A percentile compares a stretch with the other conserved stretches of the same genome.
Conservation (phyloP, 345 rosid species). For the Syzygium oleosum region DNA sequence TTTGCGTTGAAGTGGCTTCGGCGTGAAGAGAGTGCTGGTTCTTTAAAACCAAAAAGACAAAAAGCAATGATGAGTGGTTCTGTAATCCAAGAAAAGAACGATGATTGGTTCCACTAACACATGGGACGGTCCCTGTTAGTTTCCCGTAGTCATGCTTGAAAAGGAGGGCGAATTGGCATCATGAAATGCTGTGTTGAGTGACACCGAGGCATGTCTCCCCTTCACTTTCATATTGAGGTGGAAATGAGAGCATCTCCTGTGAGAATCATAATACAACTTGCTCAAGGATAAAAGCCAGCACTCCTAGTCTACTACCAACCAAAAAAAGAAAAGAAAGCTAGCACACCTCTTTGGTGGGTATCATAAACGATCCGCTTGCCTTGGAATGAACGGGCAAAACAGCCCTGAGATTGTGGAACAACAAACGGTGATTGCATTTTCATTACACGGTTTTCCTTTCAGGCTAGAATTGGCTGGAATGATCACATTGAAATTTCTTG, state of each 20-base stretch:
- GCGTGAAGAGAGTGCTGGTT: not conserved
- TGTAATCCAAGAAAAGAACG: not conserved
- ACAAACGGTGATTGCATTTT: not conserved
- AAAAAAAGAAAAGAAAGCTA: not conserved
- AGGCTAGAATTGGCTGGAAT: fast-evolving
- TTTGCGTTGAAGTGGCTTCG: not conserved
- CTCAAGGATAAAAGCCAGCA: not conserved
- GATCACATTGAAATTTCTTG: not conserved
- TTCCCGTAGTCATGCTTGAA: not conserved
- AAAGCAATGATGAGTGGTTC: not conserved
- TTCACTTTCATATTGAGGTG: not conserved
- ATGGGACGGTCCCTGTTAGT: not conserved
- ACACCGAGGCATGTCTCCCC: not conserved
- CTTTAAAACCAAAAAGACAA: not conserved
- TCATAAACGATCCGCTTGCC: not conserved
- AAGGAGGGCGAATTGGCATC: not conserved
- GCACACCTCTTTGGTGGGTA: not conserved
- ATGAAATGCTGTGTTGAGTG: not conserved
- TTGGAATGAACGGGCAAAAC: not conserved
- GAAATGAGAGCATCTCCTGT: not conserved
- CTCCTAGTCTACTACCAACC: not conserved
- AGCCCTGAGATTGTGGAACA: not conserved
- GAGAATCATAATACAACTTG: not conserved
- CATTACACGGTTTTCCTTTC: not conserved
- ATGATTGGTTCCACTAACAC: not conserved